Evolutionary conservation across 208 protist species (phyloP), one percentile per base, ranked within the genome.

Genomic region (Wallacemonas sp.): DNA sequence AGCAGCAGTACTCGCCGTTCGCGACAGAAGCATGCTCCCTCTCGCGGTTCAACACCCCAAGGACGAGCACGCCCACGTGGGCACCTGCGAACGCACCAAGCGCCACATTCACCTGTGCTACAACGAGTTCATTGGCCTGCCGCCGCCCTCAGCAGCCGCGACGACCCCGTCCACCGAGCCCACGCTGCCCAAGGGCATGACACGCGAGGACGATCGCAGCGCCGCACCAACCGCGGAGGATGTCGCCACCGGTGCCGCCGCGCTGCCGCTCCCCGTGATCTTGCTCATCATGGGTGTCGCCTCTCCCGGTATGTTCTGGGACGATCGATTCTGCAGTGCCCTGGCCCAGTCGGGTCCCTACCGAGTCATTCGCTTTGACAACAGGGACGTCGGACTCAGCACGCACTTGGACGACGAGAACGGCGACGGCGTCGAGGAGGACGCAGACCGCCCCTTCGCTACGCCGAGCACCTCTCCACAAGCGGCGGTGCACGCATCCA

Each of bases 351-450:
- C 67, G 14, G 74, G 74, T 0, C 74, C 76, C 14, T 90, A 76
- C 66, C 69, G 69, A 36, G 85, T 92, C 16, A 76, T 94, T 16
- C 89, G 89, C 31, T 92, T 82, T 46, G 89, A 94, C 73, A 87
- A 92, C 67, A 72, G 89, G 22, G 85, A 92, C 62, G 70, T 85
- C 5, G 89, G 89, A 29, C 79, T 77, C 50, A 87, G 77, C 80
- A 92, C 89, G n/a, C 79, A 91, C 74, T 44, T 88, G n/a, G 74
- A 84, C 41, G 33, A 54, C 22, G 64, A 64, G 3, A 32, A 52
- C 23, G 55, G n/a, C 3, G 70, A 14, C 2, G 62, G 38, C 18
- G 8, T 44, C 12, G 28, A 26, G 26, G 44, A n/a, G 25, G 14
- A 59, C 28, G 16, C 42, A 33, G 57, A 3, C 45, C 10, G 29